phyloP scores from a whole-genome alignment of 345 rosid genomes.

The Bruguiera sexangula region DNA sequence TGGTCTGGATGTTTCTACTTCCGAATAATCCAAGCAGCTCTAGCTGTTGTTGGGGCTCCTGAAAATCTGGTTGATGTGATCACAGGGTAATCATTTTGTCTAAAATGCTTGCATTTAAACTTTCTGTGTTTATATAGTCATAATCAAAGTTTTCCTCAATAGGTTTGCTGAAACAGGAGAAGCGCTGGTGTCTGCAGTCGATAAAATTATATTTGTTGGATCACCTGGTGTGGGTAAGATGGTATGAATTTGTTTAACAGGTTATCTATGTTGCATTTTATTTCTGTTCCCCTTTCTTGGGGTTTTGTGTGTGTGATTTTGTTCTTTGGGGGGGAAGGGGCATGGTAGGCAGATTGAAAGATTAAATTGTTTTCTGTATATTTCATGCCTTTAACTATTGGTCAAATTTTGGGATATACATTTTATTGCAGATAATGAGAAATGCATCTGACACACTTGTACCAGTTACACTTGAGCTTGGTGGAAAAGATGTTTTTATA shows the following conservation, averaged over 20 bases:
- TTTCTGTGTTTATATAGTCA: constrained; percentile 11
- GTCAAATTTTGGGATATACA: constrained; percentile 13
- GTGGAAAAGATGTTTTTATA: constrained; percentile 94
- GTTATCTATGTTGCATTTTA: background rate
- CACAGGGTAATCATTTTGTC: constrained; percentile 62
- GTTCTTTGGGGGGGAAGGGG: too few relatives aligned
- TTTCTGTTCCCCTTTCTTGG: background rate
- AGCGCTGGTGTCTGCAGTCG: constrained; percentile 86
- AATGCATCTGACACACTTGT: constrained; percentile 72
- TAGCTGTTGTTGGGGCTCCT: constrained; percentile 96
- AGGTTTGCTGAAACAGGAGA: constrained; percentile 98
- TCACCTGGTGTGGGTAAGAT: constrained; percentile 91
- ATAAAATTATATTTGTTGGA: constrained; percentile 94
- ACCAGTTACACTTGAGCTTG: constrained; percentile 97
- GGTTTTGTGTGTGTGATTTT: too few relatives aligned
- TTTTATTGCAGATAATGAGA: constrained; percentile 78
- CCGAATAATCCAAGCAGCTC: constrained; percentile 90
- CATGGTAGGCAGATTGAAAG: too few relatives aligned
- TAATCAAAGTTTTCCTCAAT: constrained; percentile 17
- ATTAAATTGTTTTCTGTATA: background rate
- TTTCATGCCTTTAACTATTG: background rate
- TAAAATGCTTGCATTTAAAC: constrained; percentile 5
- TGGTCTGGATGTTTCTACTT: constrained; percentile 96
- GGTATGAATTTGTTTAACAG: constrained; percentile 42
- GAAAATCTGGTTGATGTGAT: constrained; percentile 90